phyloP scores from a whole-genome alignment of 192 early-diverging fungal species.

The Coemansia sp. region DNA sequence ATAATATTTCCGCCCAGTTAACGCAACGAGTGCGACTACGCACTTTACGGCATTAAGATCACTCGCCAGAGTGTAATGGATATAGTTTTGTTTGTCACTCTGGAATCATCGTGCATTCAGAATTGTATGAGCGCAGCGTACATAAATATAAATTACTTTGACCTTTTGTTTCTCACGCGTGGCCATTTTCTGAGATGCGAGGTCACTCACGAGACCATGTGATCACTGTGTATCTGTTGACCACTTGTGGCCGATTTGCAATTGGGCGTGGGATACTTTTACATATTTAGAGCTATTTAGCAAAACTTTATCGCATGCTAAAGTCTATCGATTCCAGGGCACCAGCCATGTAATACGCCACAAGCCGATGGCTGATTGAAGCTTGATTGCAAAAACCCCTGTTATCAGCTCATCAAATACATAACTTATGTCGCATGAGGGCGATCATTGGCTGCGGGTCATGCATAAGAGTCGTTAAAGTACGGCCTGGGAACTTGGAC shows the following conservation, averaged over 20 bases:
- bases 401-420: background rate
- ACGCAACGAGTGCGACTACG: too few species aligned
- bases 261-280: background rate
- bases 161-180: constrained; percentile 8
- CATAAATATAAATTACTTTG: too few species aligned
- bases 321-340: background rate
- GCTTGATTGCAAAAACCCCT: too few species aligned
- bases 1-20: too few species aligned
- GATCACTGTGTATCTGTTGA: background rate
- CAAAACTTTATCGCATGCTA: background rate
- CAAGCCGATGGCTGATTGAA: background rate
- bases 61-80: too few species aligned
- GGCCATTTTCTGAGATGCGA: background rate
- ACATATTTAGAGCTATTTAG: background rate
- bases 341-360: background rate
- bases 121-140: too few species aligned
- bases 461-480: background rate
- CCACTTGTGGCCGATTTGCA: background rate
- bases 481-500: constrained; percentile 47
- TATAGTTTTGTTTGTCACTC: too few species aligned
- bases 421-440: background rate
- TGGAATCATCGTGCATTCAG: too few species aligned
- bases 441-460: constrained; percentile 10
- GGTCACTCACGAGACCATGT: background rate
- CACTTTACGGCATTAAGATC: too few species aligned